Conservation (phyloP, 2,329 filamentous ascomycete species). For the Paraphoma sp. region DNA sequence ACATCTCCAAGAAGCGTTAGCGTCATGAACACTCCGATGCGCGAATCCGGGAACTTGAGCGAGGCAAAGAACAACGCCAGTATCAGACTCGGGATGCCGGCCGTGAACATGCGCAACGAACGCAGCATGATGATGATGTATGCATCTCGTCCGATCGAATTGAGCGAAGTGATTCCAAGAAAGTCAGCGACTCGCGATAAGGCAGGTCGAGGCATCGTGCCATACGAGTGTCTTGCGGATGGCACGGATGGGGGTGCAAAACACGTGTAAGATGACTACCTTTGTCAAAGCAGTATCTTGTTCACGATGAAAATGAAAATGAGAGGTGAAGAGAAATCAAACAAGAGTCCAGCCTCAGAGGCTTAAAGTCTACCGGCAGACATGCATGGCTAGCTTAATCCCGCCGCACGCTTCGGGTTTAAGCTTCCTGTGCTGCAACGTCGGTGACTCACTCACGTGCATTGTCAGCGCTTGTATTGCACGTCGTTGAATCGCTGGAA, state of each 20-base stretch:
- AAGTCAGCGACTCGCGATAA: conserved; percentile 32
- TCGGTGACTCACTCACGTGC: conserved; percentile 12
- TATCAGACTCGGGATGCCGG: conserved; percentile 47
- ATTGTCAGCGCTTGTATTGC: neutral
- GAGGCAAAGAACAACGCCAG: conserved; percentile 48
- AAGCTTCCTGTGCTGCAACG: conserved; percentile 2
- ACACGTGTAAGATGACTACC: neutral
- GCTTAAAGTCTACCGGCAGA: conserved; percentile 4
- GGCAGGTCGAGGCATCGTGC: conserved; percentile 24
- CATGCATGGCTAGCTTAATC: conserved; percentile 16
- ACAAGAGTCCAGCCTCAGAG: conserved; percentile 9
- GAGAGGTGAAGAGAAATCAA: conserved; percentile 13
- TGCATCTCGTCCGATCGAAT: conserved; percentile 43
- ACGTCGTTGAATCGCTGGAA: conserved; percentile 1
- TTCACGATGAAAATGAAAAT: neutral
- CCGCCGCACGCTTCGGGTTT: conserved; percentile 12
- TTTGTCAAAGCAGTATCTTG: conserved; percentile 1
- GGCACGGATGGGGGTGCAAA: neutral
- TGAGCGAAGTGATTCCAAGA: conserved; percentile 41
- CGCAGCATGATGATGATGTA: conserved; percentile 53
- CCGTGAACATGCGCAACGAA: conserved; percentile 43
- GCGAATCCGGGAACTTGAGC: conserved; percentile 42
- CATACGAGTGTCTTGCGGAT: neutral
- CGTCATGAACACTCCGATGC: conserved; percentile 51
- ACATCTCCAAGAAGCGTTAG: conserved; percentile 50